These are phyloP conservation scores for Blastobotrys serpentis DNA, from an alignment of 1,139 yeast species.

Conservation along the genomic window DNA sequence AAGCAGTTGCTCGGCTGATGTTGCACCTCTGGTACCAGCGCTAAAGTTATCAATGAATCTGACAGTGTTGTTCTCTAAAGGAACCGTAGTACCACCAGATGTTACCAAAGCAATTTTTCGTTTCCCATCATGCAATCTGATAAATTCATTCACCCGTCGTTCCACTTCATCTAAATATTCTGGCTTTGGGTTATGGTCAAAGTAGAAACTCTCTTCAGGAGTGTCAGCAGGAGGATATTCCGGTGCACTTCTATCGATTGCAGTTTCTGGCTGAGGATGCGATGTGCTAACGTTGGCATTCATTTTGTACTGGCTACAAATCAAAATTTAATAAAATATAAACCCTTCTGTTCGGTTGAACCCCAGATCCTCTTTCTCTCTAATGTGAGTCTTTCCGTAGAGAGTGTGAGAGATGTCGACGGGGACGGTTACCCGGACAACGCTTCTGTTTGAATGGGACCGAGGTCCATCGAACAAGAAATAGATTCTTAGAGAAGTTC, in stretches of 20 bases:
- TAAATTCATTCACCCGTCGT: conserved; percentile 56
- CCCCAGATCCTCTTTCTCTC: no score
- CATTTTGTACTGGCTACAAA: conserved; percentile 3
- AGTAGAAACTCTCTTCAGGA: conserved; percentile 73
- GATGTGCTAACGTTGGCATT: conserved; percentile 50
- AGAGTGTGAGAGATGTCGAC: no score
- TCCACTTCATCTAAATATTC: conserved; percentile 63
- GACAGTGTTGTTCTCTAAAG: conserved; percentile 93
- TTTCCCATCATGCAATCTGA: conserved; percentile 42
- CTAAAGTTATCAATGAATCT: conserved; percentile 94
- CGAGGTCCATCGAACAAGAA: no score
- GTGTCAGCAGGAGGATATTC: conserved; percentile 77
- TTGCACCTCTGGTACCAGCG: conserved; percentile 97
- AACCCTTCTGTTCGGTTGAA: not conserved
- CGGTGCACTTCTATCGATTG: conserved; percentile 74
- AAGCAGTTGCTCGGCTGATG: conserved; percentile 88
- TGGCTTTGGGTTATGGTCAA: conserved; percentile 71
- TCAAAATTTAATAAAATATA: no score
- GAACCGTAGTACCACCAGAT: conserved; percentile 98
- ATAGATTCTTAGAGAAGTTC: no score
- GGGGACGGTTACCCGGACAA: no score
- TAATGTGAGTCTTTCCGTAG: no score
- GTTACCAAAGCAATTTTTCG: conserved; percentile 75
- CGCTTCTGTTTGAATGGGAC: no score
- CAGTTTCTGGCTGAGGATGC: conserved; percentile 66